Evolutionary conservation across 2,329 filamentous ascomycete species (phyloP), one percentile per base, ranked within the genome.

Genomic region (Colletotrichum orchidophilum): DNA sequence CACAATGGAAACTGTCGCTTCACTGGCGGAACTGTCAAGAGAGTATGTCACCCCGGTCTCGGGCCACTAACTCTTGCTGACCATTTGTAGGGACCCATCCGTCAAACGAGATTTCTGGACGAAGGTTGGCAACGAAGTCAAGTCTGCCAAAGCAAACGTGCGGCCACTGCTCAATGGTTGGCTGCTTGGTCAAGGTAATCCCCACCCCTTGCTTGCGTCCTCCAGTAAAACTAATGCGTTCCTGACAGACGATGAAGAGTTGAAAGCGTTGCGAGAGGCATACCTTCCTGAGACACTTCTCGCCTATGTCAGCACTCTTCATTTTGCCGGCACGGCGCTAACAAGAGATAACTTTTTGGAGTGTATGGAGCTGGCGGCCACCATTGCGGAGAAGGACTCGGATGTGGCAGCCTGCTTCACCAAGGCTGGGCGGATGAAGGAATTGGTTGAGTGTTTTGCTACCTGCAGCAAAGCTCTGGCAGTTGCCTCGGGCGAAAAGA

Each of bases 251-350:
- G 67, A 73, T 33, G 79, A 84, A 18, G 90, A 93, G 65, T 87
- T 94, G 58, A 82, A 82, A 58, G 82, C 86, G 27, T 89, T 98
- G 62, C 91, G 95, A 74, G 88, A 90, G 65, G 88, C 90, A 0
- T 98, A 97, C 80, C 86, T 99, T 3, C 95, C 96, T 2, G 95
- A 98, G 79, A 88, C 94, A 21, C 86, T 97, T 52, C 87, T 99
- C 60, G 94, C 93, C 3, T 98, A 96, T 79, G 90, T 96, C 78
- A 92, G 89, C 76, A 91, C 93, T 1, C 84, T 98, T 60, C 93
- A 97, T 79, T 93, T 93, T 77, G 92, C 93, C 0, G 94, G 94
- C 3, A 91, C 90, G 57, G 87, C 90, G 59, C 84, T 97, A 53
- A 92, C 91, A 55, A 91, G 94, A 53, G 93, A 96, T 70, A 89